Evolutionary conservation across 768 basidiomycete genomes (phyloP).

Genomic region (Lentinula sp.): DNA sequence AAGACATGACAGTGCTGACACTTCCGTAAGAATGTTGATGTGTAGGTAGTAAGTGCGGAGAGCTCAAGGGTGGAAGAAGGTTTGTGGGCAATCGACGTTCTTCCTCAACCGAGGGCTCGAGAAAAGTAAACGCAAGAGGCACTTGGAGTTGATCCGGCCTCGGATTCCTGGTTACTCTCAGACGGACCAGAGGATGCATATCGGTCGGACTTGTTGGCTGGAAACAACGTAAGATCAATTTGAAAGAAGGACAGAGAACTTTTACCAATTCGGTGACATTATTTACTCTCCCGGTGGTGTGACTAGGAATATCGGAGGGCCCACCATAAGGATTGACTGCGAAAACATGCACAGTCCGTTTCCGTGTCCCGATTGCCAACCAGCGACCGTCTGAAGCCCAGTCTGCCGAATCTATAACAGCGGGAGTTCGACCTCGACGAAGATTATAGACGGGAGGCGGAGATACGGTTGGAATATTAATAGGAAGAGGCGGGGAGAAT

Average conservation of each 20-base stretch:
- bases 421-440: conserved; percentile 65
- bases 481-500: not conserved
- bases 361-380: conserved; percentile 61
- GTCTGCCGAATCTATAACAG: conserved; percentile 48
- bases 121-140: conserved; percentile 53
- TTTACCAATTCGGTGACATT: conserved; percentile 46
- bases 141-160: conserved; percentile 22
- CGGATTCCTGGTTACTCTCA: conserved; percentile 30
- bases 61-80: conserved; percentile 22
- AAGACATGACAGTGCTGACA: conserved; percentile 9
- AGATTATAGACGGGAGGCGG: conserved; percentile 64
- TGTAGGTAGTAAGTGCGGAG: conserved; percentile 5
- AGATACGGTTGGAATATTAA: conserved; percentile 13
- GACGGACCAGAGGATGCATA: conserved; percentile 48
- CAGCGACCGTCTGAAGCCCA: conserved; percentile 60
- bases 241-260: conserved; percentile 10
- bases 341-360: conserved; percentile 67
- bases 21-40: conserved; percentile 9
- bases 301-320: conserved; percentile 52
- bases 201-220: conserved; percentile 50
- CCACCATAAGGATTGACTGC: conserved; percentile 76
- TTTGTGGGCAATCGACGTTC: conserved; percentile 30
- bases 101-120: conserved; percentile 24
- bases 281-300: conserved; percentile 50
- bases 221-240: not conserved